Conservation (phyloP, 345 rosid species). For the Syzygium jambos region DNA sequence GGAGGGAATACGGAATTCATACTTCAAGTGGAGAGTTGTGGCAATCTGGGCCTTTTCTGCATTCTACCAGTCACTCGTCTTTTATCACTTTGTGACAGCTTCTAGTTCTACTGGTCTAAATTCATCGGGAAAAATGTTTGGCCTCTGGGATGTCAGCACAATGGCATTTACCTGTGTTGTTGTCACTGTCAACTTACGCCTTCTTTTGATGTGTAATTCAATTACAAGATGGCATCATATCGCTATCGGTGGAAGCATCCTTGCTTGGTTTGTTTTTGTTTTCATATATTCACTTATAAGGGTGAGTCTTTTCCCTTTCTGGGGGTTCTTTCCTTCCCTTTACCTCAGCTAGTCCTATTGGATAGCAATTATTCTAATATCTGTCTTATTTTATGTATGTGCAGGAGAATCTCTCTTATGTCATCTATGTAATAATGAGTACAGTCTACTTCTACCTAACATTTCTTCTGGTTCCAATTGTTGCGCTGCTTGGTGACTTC, state of each 20-base stretch:
- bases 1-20: constrained; percentile 82
- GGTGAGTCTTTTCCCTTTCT: constrained; percentile 22
- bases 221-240: constrained; percentile 90
- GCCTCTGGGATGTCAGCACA: constrained; percentile 98
- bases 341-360: background rate
- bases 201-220: constrained; percentile 90
- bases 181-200: constrained; percentile 84
- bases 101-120: constrained; percentile 55
- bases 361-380: constrained; percentile 3
- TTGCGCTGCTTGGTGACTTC: constrained; percentile 91
- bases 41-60: constrained; percentile 85
- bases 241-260: constrained; percentile 86
- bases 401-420: constrained; percentile 81
- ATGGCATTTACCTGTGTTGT: constrained; percentile 94
- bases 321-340: constrained; percentile 4
- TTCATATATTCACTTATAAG: constrained; percentile 61
- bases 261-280: constrained; percentile 77
- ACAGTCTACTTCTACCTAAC: constrained; percentile 82
- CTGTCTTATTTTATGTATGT: background rate
- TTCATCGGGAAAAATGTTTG: constrained; percentile 77
- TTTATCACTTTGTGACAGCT: constrained; percentile 52
- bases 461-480: constrained; percentile 69
- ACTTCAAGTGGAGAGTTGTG: constrained; percentile 89
- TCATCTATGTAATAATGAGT: constrained; percentile 83
- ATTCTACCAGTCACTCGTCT: constrained; percentile 81